Evolutionary conservation across 768 basidiomycete species (phyloP), one percentile per base, ranked within the genome.

Genomic region (Mycena kentingensis): DNA sequence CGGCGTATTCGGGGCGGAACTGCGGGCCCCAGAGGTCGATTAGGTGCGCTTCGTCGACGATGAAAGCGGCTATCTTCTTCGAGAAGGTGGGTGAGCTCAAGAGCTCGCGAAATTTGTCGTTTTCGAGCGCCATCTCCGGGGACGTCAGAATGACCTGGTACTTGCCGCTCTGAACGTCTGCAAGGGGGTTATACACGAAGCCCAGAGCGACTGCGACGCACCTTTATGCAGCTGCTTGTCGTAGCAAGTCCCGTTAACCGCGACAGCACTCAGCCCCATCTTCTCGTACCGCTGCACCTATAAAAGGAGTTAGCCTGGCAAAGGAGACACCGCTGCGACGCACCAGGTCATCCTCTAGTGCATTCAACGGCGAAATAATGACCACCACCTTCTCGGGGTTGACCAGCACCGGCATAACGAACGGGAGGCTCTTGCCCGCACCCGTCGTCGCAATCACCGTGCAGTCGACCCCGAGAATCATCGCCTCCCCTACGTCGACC

Each of bases 11-110:
- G 25, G 47, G 42, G 6, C 64, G 56, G 45, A 66, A 68, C 7
- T 57, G 49, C 1, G 48, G 51, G 1, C 61, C 65, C 66, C 67
- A 44, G 22, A 25, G 42, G 42, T 24, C 21, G 51, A 70, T 66
- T 32, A 61, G 64, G 43, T 68, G 68, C 2, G 62, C 67, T 35
- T 68, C 67, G 47, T 69, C 69, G 15, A 68, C 52, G 6, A 68
- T 49, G 12, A 61, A 35, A 0, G 50, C 54, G 1, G 39, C 21
- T 19, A 67, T 46, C 1, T 52, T 11, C 31, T 34, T 13, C 19
- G 44, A 26, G 21, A 53, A 48, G 2, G 22, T 28, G 3, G 47
- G 37, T 8, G 16, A 34, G 36, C 47, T 47, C 19, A 65, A 34
- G 3, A 65, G 29, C 36, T 51, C 31, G 4, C 49, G 38, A 26